Percentiles rank a stretch among this genome's conserved stretches.
Conservation (phyloP, 768 basidiomycete species). For the Leucocoprinus sp. region DNA sequence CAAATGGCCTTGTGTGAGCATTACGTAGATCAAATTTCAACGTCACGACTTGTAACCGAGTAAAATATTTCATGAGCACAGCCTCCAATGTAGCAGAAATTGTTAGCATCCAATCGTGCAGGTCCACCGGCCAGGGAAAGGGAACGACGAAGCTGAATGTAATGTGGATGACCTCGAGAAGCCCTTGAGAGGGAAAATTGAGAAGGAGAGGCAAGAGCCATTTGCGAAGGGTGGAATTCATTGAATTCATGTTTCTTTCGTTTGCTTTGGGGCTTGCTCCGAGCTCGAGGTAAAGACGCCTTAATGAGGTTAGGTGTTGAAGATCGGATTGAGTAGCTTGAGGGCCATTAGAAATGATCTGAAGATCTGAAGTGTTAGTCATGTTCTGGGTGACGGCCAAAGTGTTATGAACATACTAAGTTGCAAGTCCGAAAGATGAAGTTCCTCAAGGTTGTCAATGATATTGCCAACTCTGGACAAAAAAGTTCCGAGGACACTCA, state of each 20-base stretch:
- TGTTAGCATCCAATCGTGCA: slow-evolving; percentile 4
- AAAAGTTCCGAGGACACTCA: slow-evolving; percentile 47
- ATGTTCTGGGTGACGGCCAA: neutral
- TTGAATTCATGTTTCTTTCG: slow-evolving; percentile 1
- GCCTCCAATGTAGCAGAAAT: neutral
- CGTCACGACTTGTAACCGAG: neutral
- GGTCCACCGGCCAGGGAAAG: slow-evolving; percentile 8
- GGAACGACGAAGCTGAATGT: slow-evolving; percentile 8
- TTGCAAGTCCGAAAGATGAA: slow-evolving; percentile 5
- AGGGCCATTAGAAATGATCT: slow-evolving; percentile 6
- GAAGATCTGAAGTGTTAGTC: neutral
- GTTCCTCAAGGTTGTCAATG: neutral
- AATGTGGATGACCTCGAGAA: slow-evolving; percentile 2
- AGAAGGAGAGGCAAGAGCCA: slow-evolving; percentile 8
- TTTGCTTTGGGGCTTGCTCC: slow-evolving; percentile 7
- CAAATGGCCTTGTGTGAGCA: slow-evolving; percentile 4
- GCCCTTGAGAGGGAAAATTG: slow-evolving; percentile 1
- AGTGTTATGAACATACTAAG: neutral
- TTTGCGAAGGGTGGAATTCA: slow-evolving; percentile 5
- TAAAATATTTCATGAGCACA: neutral
- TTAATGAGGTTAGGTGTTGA: neutral
- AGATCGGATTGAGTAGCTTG: slow-evolving; percentile 7
- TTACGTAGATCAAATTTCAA: slow-evolving; percentile 4
- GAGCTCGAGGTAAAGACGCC: slow-evolving; percentile 2
- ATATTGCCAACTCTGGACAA: slow-evolving; percentile 13